These are phyloP conservation scores for Cyberlindnera petersonii DNA, from an alignment of 805 yeast species.

Conservation along the genomic window DNA sequence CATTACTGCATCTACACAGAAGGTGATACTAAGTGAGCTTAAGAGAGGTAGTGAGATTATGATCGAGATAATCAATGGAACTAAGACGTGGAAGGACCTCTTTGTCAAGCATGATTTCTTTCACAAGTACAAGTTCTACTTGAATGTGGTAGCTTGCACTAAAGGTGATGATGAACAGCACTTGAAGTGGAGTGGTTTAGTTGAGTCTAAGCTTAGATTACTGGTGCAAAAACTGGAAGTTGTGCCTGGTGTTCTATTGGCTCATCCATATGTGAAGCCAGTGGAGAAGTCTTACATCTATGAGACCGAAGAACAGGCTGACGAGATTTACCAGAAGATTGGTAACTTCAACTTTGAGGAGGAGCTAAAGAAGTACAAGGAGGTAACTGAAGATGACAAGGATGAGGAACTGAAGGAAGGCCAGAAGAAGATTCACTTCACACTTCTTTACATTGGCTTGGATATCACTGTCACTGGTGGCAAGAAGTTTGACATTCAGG, in stretches of 20 bases:
- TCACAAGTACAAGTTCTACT: conserved; percentile 76
- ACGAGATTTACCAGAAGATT: conserved; percentile 55
- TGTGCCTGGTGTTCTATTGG: conserved; percentile 68
- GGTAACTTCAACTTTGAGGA: conserved; percentile 57
- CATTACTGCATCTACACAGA: conserved; percentile 83
- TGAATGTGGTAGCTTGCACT: conserved; percentile 78
- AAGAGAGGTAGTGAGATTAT: conserved; percentile 69
- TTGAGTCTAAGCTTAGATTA: conserved; percentile 80
- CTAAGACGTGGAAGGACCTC: conserved; percentile 67
- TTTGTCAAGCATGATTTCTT: conserved; percentile 81
- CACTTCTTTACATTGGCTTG: conserved; percentile 79
- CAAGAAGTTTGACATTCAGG: conserved; percentile 73
- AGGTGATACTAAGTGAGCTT: conserved; percentile 74
- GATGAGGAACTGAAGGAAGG: conserved; percentile 32
- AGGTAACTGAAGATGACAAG: conserved; percentile 35
- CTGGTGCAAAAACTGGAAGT: conserved; percentile 81
- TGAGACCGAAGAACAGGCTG: conserved; percentile 49
- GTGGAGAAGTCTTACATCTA: conserved; percentile 54
- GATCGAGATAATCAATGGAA: conserved; percentile 61
- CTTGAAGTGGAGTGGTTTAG: conserved; percentile 86
- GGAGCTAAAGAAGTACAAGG: conserved; percentile 31
- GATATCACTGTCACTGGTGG: conserved; percentile 42
- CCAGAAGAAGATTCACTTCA: conserved; percentile 47
- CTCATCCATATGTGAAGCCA: conserved; percentile 86
- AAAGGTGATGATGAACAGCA: conserved; percentile 75